These are phyloP conservation scores for Solanum pinnatisectum DNA, from an alignment of 257 asterid species.

Conservation along the genomic window DNA sequence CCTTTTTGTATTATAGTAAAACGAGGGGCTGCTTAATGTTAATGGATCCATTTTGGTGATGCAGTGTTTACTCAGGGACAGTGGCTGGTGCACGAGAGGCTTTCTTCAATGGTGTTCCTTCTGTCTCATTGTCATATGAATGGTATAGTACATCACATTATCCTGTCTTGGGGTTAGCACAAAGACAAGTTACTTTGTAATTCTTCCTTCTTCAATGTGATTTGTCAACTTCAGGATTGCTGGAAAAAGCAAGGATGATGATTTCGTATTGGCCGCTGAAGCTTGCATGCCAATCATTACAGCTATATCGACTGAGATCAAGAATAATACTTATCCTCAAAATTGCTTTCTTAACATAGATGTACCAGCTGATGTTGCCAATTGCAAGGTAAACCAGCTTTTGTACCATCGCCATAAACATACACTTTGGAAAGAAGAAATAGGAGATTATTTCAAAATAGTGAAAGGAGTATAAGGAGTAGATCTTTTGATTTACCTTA, in stretches of 20 bases:
- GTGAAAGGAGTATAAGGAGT: background rate
- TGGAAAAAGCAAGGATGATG: slow-evolving; percentile 42
- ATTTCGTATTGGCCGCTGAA: slow-evolving; percentile 68
- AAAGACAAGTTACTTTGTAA: background rate
- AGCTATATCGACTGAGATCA: slow-evolving; percentile 44
- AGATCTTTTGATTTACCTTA: background rate
- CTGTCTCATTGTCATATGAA: slow-evolving; percentile 76
- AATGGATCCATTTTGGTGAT: slow-evolving; percentile 4
- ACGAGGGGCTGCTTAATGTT: background rate
- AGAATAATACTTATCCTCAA: slow-evolving; percentile 42
- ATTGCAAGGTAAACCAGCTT: slow-evolving; percentile 43
- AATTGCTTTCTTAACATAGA: slow-evolving; percentile 66
- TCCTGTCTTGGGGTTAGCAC: background rate
- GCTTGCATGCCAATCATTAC: slow-evolving; percentile 65
- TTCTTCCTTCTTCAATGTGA: background rate
- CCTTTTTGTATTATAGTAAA: background rate
- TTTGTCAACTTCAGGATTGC: slow-evolving; percentile 37
- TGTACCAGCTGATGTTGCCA: slow-evolving; percentile 58
- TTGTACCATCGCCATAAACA: background rate
- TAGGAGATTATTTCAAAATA: background rate
- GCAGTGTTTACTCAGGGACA: slow-evolving; percentile 86
- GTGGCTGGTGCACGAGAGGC: slow-evolving; percentile 99
- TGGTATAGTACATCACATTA: slow-evolving; percentile 32
- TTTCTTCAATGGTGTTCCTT: slow-evolving; percentile 59
- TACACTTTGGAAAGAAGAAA: background rate